phyloP scores from a whole-genome alignment of 2,329 filamentous ascomycete species.

The Pseudogymnoascus sp. region DNA sequence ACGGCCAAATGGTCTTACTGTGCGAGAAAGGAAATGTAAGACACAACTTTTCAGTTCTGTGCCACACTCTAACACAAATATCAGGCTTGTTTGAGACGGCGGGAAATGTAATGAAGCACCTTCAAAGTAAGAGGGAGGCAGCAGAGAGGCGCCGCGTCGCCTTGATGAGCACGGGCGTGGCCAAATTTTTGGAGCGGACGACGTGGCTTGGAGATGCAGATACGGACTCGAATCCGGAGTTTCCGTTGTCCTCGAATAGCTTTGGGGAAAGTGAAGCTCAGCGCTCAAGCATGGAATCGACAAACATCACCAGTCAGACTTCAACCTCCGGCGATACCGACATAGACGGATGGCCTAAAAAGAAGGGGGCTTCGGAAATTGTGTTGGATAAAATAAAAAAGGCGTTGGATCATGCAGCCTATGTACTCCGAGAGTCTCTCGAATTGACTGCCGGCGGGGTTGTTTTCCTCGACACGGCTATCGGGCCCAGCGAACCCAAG shows the following conservation, averaged over 20 bases:
- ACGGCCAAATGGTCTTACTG: constrained; percentile 40
- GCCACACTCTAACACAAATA: background rate
- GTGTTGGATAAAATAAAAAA: constrained; percentile 24
- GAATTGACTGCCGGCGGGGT: constrained; percentile 25
- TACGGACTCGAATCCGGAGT: background rate
- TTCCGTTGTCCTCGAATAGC: background rate
- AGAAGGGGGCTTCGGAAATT: constrained; percentile 7
- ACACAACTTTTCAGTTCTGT: background rate
- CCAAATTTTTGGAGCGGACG: constrained; percentile 20
- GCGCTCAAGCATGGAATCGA: background rate
- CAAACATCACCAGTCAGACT: background rate
- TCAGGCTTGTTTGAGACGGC: constrained; percentile 20
- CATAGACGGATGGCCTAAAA: background rate
- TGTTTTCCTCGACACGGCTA: constrained; percentile 25
- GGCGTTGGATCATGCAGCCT: constrained; percentile 24
- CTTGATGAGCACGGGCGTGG: constrained; percentile 21
- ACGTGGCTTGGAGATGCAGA: constrained; percentile 9
- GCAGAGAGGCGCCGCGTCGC: constrained; percentile 20
- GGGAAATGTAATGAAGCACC: constrained; percentile 22
- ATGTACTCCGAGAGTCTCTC: constrained; percentile 24
- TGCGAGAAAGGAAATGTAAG: constrained; percentile 31
- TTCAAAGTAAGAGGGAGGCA: constrained; percentile 24
- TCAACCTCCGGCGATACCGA: background rate
- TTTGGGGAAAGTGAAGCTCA: background rate
- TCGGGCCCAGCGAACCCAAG: constrained; percentile 17